These are phyloP conservation scores for Ophiostoma himal-ulmi DNA, from an alignment of 2,329 filamentous ascomycete genomes.

Conservation along the genomic window DNA sequence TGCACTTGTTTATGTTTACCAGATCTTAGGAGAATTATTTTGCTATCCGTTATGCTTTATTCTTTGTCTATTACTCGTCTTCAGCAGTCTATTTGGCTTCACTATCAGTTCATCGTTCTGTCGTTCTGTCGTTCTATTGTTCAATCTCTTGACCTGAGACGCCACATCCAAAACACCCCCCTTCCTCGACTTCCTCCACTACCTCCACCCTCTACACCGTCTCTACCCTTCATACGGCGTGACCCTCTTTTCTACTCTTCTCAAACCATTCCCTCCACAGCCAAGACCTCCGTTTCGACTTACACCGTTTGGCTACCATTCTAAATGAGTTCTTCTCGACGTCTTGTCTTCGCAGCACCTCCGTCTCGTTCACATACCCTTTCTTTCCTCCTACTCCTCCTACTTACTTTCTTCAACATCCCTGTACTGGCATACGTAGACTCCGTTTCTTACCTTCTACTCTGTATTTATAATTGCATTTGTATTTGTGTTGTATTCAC, in stretches of 20 bases:
- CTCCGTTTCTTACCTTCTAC: neutral
- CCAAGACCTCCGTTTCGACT: neutral
- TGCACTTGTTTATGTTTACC: conserved; percentile 8
- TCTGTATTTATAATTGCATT: neutral
- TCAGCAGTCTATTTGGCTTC: neutral
- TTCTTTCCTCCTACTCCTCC: neutral
- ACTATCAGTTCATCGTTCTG: neutral
- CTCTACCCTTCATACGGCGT: neutral
- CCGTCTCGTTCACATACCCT: neutral
- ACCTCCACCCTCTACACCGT: conserved; percentile 1
- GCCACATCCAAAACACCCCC: conserved; percentile 10
- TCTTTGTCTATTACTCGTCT: neutral
- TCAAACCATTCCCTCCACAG: conserved; percentile 10
- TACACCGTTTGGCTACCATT: neutral
- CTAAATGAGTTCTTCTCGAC: neutral
- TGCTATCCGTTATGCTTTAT: neutral
- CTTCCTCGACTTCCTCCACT: neutral
- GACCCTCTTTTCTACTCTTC: conserved; percentile 8
- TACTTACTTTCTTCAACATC: neutral
- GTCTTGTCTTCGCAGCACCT: neutral
- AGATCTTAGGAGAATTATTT: conserved; percentile 8
- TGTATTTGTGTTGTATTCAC: neutral
- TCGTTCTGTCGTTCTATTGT: neutral
- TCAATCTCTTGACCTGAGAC: neutral
- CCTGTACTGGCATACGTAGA: neutral